Conservation (phyloP, 1,284 basidiomycete species). For the Ceratobasidium sp. region DNA sequence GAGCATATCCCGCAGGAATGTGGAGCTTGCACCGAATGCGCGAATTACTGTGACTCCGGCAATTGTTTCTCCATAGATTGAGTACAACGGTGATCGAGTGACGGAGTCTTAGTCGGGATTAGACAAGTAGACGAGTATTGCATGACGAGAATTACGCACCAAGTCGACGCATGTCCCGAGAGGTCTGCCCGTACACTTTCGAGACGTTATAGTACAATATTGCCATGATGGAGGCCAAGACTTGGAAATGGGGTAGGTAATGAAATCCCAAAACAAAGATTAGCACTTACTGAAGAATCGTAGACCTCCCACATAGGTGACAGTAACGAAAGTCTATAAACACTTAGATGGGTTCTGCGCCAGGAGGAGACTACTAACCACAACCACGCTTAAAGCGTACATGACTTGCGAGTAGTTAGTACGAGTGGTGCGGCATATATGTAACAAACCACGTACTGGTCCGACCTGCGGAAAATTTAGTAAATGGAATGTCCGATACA, state of each 20-base stretch:
- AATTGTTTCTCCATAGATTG: conserved; percentile 91
- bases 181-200: conserved; percentile 86
- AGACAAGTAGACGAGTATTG: background rate
- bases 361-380: conserved; percentile 2
- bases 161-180: conserved; percentile 88
- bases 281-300: conserved; percentile 70
- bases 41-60: conserved; percentile 81
- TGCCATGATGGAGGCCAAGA: conserved; percentile 65
- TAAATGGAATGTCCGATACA: background rate
- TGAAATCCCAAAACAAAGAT: background rate
- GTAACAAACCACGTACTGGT: conserved; percentile 68
- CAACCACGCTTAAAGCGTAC: conserved; percentile 36
- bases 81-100: conserved; percentile 91
- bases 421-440: conserved; percentile 55
- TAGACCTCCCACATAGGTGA: conserved; percentile 83
- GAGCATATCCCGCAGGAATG: conserved; percentile 89
- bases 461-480: conserved; percentile 58
- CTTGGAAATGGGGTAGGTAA: background rate
- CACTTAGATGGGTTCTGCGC: conserved; percentile 54
- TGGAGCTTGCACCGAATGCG: conserved; percentile 88
- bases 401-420: conserved; percentile 29
- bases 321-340: conserved; percentile 75
- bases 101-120: conserved; percentile 72
- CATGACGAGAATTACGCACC: conserved; percentile 60
- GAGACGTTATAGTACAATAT: conserved; percentile 74